phyloP scores from a whole-genome alignment of 257 asterid genomes.

The Nicotiana obtusifolia region DNA sequence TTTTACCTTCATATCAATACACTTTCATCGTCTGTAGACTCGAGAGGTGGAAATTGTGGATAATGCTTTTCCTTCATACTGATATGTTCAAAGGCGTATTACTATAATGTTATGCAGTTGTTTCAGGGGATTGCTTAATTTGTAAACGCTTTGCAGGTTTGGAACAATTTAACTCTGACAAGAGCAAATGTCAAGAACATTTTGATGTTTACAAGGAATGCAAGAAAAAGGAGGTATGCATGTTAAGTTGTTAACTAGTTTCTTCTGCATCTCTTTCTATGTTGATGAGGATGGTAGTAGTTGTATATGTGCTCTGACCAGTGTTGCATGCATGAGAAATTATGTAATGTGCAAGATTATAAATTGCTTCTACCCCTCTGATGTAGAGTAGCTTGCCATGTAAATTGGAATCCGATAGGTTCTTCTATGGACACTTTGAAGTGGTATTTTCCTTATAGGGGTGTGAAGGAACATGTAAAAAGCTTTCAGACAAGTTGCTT shows the following conservation, averaged over 20 bases:
- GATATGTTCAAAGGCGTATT: neutral
- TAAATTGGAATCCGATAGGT: neutral
- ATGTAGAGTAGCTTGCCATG: neutral
- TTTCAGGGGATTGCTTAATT: neutral
- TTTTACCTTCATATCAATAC: neutral
- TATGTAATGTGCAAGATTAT: neutral
- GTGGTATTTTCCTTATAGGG: neutral
- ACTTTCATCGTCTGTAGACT: neutral
- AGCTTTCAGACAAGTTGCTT: neutral
- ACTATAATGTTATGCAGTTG: neutral
- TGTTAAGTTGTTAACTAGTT: neutral
- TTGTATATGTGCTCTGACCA: neutral
- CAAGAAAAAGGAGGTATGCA: conserved; percentile 78
- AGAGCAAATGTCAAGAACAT: conserved; percentile 90
- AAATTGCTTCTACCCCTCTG: neutral
- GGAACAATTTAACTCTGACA: conserved; percentile 52
- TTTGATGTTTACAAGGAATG: conserved; percentile 95
- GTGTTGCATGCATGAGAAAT: neutral
- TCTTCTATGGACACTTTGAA: neutral
- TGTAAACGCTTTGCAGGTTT: conserved; percentile 50
- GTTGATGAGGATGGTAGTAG: neutral
- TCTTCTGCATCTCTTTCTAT: neutral
- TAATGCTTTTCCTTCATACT: neutral
- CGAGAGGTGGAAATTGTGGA: neutral
- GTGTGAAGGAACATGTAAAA: neutral